Conservation (phyloP, 495 filamentous ascomycete genomes). For the Aspergillus wentii region DNA sequence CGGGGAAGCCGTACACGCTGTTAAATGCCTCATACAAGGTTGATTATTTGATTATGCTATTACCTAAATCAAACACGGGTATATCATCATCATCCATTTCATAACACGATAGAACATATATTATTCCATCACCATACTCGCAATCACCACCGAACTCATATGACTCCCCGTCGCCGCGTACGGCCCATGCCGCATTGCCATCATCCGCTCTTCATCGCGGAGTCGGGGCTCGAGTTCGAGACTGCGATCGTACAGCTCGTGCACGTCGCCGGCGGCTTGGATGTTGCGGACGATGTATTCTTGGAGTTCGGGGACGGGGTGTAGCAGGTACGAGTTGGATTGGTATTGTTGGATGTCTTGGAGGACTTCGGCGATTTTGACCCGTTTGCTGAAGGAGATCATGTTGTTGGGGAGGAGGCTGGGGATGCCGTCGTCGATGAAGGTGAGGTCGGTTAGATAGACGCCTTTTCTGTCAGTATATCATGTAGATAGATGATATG, state of each 20-base stretch:
- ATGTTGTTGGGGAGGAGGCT: constrained; percentile 78
- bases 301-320: constrained; percentile 80
- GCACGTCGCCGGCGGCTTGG: constrained; percentile 76
- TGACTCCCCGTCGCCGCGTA: constrained; percentile 47
- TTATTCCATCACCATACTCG: constrained; percentile 22
- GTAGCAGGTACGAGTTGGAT: constrained; percentile 78
- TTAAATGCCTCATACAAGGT: too few species aligned
- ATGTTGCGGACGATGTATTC: constrained; percentile 86
- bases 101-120: too few species aligned
- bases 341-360: constrained; percentile 90
- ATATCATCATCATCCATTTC: too few species aligned
- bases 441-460: constrained; percentile 89
- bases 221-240: constrained; percentile 81
- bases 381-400: constrained; percentile 91
- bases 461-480: constrained; percentile 70
- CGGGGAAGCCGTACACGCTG: too few species aligned
- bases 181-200: constrained; percentile 9
- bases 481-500: too few species aligned
- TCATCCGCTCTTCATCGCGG: constrained; percentile 67
- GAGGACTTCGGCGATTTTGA: constrained; percentile 90
- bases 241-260: constrained; percentile 91
- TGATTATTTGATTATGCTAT: too few species aligned
- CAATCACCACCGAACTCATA: constrained; percentile 24
- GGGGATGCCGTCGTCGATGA: constrained; percentile 96
- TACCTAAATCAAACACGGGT: too few species aligned